Conservation (phyloP, 2,329 filamentous ascomycete species). For the Ascochyta viciae-villosae region DNA sequence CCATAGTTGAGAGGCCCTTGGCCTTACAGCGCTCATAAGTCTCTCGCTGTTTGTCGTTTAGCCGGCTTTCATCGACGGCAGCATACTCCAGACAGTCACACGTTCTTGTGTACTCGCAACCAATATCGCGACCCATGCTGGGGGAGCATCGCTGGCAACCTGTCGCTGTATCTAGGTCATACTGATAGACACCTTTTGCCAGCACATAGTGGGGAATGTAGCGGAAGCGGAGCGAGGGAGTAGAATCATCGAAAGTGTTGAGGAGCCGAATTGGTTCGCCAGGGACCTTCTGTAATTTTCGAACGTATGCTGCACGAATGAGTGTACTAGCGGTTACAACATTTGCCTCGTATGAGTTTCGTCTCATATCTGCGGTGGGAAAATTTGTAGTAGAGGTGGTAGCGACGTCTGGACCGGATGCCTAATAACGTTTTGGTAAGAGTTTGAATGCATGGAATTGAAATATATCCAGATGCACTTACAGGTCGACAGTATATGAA, state of each 20-base stretch:
- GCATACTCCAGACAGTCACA: slow-evolving; percentile 75
- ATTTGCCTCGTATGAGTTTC: slow-evolving; percentile 33
- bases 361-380: slow-evolving; percentile 48
- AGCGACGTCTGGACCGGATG: background rate
- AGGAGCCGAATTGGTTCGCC: slow-evolving; percentile 63
- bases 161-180: slow-evolving; percentile 67
- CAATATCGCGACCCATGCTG: slow-evolving; percentile 58
- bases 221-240: slow-evolving; percentile 67
- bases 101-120: slow-evolving; percentile 67
- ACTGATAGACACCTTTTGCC: slow-evolving; percentile 63
- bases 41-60: slow-evolving; percentile 38
- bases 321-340: slow-evolving; percentile 41
- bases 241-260: slow-evolving; percentile 65
- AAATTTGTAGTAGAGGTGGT: slow-evolving; percentile 34
- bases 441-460: no score
- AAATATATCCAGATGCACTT: slow-evolving; percentile 7
- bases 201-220: slow-evolving; percentile 72
- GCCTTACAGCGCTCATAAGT: slow-evolving; percentile 27
- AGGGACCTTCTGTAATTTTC: slow-evolving; percentile 35
- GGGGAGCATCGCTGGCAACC: slow-evolving; percentile 71
- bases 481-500: slow-evolving; percentile 46
- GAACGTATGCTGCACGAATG: slow-evolving; percentile 51
- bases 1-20: slow-evolving; percentile 38
- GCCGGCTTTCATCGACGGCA: slow-evolving; percentile 53
- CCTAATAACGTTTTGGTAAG: background rate